phyloP scores from a whole-genome alignment of 495 filamentous ascomycete species.

The Trichoderma virens region DNA sequence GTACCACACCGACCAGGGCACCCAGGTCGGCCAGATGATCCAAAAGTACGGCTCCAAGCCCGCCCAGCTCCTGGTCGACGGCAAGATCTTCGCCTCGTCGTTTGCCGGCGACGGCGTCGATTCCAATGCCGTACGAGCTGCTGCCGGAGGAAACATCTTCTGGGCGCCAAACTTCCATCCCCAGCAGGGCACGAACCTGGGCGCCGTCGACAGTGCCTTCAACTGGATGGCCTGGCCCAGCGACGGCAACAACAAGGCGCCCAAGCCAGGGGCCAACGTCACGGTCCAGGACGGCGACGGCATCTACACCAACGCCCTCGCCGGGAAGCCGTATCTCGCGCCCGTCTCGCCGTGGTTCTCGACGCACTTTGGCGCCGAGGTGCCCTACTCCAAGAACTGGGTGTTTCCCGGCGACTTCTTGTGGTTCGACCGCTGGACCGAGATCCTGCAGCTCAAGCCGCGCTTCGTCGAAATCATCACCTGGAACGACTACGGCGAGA shows the following conservation, averaged over 20 bases:
- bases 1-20: slow-evolving; percentile 36
- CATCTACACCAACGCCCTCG: slow-evolving; percentile 40
- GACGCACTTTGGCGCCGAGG: slow-evolving; percentile 36
- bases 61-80: slow-evolving; percentile 50
- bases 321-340: slow-evolving; percentile 45
- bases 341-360: slow-evolving; percentile 50
- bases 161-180: slow-evolving; percentile 51
- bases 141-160: slow-evolving; percentile 42
- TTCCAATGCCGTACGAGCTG: slow-evolving; percentile 32
- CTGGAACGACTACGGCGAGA: slow-evolving; percentile 66
- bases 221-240: slow-evolving; percentile 56
- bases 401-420: slow-evolving; percentile 49
- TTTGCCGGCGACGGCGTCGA: slow-evolving; percentile 48
- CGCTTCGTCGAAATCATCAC: slow-evolving; percentile 56
- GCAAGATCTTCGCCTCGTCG: slow-evolving; percentile 49
- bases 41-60: slow-evolving; percentile 36
- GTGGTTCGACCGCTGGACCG: slow-evolving; percentile 55
- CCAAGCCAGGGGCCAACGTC: slow-evolving; percentile 31
- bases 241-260: slow-evolving; percentile 49
- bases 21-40: slow-evolving; percentile 40
- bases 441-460: slow-evolving; percentile 38
- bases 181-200: slow-evolving; percentile 27
- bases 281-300: slow-evolving; percentile 42
- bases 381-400: slow-evolving; percentile 52
- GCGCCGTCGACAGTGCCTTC: slow-evolving; percentile 38